These are phyloP conservation scores for Pisolithus thermaeus DNA, from an alignment of 1,284 basidiomycete genomes.

Conservation along the genomic window DNA sequence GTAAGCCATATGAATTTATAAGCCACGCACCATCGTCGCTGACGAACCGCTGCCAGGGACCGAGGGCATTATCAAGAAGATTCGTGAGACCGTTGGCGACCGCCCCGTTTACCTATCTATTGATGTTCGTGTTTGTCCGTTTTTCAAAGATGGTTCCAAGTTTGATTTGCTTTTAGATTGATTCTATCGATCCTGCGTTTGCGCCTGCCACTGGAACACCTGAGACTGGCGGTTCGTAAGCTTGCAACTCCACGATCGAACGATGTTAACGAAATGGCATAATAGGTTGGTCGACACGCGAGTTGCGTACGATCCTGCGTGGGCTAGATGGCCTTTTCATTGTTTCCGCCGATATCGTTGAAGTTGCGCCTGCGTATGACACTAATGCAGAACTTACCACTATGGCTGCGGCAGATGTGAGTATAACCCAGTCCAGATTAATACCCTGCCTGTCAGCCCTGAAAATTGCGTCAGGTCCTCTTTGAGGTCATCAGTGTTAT, in stretches of 20 bases:
- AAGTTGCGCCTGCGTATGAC: constrained; percentile 78
- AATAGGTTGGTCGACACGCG: constrained; percentile 72
- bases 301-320: constrained; percentile 66
- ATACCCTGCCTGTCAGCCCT: background rate
- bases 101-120: constrained; percentile 69
- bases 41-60: constrained; percentile 36
- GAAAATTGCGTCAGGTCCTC: constrained; percentile 41
- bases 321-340: constrained; percentile 69
- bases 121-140: constrained; percentile 40
- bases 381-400: constrained; percentile 75
- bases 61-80: constrained; percentile 64
- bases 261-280: background rate
- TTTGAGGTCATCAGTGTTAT: constrained; percentile 73
- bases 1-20: constrained; percentile 27
- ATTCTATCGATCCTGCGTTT: constrained; percentile 72
- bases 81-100: constrained; percentile 62
- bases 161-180: constrained; percentile 40
- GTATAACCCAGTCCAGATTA: constrained; percentile 17
- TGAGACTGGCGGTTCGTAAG: constrained; percentile 48
- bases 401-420: constrained; percentile 75
- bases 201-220: constrained; percentile 74
- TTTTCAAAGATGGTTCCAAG: background rate
- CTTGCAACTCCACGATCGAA: background rate
- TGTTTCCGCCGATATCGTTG: constrained; percentile 76
- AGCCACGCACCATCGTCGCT: background rate